Percentiles rank a stretch among this genome's conserved stretches.
phyloP scores from a whole-genome alignment of 2,329 filamentous ascomycete genomes.

The Claviceps spartinae region DNA sequence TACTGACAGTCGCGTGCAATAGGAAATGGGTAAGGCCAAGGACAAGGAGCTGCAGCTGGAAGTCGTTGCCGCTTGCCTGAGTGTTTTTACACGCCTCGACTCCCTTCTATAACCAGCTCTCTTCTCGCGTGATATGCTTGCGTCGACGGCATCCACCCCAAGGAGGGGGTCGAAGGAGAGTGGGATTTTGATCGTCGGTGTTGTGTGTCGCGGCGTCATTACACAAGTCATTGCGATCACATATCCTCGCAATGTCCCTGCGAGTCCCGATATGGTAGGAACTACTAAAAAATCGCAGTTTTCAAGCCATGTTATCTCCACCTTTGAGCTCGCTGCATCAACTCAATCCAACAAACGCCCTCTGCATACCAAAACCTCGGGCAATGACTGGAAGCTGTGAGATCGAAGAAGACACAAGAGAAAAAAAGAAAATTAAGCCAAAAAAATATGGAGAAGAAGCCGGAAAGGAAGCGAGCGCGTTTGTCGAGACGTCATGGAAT shows the following conservation, averaged over 20 bases:
- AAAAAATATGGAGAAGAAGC: too few species aligned
- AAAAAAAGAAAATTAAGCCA: too few species aligned
- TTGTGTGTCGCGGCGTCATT: background rate
- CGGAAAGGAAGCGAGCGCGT: too few species aligned
- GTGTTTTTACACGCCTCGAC: slow-evolving; percentile 94
- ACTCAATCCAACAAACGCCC: background rate
- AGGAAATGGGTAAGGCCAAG: slow-evolving; percentile 72
- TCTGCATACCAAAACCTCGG: background rate
- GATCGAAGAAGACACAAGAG: too few species aligned
- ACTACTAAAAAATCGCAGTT: background rate
- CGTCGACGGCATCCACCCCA: background rate
- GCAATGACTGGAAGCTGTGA: too few species aligned
- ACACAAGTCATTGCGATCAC: background rate
- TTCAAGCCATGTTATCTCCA: background rate
- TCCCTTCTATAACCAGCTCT: slow-evolving; percentile 58
- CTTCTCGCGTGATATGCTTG: background rate
- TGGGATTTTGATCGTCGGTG: background rate
- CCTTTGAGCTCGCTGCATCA: background rate
- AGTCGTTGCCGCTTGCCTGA: slow-evolving; percentile 91
- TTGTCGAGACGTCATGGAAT: background rate
- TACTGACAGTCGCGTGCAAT: background rate
- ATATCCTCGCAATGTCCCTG: background rate
- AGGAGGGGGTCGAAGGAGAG: background rate
- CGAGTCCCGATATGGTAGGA: background rate
- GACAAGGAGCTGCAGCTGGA: slow-evolving; percentile 95